Base-by-base conservation (phyloP, 257 asterid genomes). In the Ilex asprella region DNA sequence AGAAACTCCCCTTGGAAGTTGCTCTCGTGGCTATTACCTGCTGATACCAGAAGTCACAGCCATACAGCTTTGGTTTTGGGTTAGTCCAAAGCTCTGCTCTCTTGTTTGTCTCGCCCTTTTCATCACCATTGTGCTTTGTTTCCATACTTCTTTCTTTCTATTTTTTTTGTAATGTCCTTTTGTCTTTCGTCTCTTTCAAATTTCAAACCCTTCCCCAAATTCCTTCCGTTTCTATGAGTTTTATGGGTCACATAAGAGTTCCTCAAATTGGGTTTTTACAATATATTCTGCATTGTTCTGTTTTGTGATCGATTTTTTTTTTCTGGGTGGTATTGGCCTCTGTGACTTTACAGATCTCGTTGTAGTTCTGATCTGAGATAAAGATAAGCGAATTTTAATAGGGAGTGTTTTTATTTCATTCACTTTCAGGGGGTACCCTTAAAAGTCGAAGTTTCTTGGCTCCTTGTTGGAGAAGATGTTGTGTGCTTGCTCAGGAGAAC, bases 401-500 rank as follows among this genome's bases (percentile, higher is more conserved):
- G 47, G 47, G 12, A 41, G 12, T 41, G 47, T 6, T 7, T 41
- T 41, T 41, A 6, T 6, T 7, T 41, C 7, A 41, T 41, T 11
- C 47, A 41, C 7, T 41, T 41, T 41, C 12, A 41, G 47, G 47
- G 7, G 55, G 5, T 4, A 50, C 55, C 2, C 8, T 50, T 50
- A 50, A 50, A 50, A 50, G 13, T 1, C 14, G 13, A 5, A 6
- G 16, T 50, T 51, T 30, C 30, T 41, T 16, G 12, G 52, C 35
- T 46, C 30, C 56, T 67, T 63, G 21, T 13, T 55, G 70, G 65
- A 31, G 67, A 74, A 76, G 10, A 89, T 89, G 97, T 60, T 89
- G 88, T 89, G 97, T 63, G 94, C 92, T 63, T 89, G 98, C 75
- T 91, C 98, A 63, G 96, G 98, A 2, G 96, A 91, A 81, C 91